These are phyloP conservation scores for Sarocladium kiliense DNA, from an alignment of 2,329 filamentous ascomycete genomes.

Conservation along the genomic window DNA sequence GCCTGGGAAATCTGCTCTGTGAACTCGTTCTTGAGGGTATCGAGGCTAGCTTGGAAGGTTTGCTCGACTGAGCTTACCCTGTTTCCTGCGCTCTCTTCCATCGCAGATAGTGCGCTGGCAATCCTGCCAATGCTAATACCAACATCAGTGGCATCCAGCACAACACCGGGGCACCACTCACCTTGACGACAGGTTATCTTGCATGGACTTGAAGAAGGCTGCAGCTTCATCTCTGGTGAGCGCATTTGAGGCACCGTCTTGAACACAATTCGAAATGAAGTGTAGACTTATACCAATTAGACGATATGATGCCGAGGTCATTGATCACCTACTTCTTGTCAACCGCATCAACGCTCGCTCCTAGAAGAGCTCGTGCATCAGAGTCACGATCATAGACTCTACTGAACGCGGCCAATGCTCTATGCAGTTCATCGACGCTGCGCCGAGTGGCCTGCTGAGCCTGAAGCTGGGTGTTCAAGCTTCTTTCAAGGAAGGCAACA, in stretches of 20 bases:
- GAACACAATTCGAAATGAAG: neutral
- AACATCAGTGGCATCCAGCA: neutral
- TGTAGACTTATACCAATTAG: neutral
- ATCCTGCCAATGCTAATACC: neutral
- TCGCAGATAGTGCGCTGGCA: neutral
- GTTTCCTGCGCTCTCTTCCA: neutral
- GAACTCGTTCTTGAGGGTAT: constrained; percentile 2
- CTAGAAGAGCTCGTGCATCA: neutral
- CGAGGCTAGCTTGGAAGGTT: neutral
- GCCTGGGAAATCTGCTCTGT: neutral
- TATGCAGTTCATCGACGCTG: neutral
- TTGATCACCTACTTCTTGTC: neutral
- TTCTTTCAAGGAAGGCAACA: neutral
- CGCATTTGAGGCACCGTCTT: neutral
- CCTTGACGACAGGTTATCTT: neutral
- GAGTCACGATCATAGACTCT: neutral
- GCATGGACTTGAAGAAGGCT: neutral
- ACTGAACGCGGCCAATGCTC: neutral
- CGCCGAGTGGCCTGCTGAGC: constrained; percentile 2
- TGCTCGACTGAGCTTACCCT: neutral
- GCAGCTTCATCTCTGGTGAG: neutral
- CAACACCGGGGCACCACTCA: neutral
- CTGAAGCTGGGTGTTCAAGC: neutral
- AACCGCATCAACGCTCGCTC: neutral
- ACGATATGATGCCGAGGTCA: neutral